Evolutionary conservation across 2,329 filamentous ascomycete genomes (phyloP), one percentile per base, ranked within the genome.

Genomic region (Microsporum canis): DNA sequence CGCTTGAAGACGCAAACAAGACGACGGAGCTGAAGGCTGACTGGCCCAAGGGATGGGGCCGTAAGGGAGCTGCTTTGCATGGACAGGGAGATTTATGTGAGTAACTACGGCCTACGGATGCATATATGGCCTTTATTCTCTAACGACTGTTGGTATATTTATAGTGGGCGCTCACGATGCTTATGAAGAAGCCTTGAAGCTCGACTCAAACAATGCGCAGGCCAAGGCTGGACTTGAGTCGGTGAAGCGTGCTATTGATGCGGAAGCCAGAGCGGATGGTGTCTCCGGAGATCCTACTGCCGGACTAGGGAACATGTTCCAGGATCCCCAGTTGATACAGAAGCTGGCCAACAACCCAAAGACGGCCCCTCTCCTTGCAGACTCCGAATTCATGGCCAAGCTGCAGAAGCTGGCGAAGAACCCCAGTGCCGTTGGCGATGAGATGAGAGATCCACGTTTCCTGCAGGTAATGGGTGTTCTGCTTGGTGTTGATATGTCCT

Each of bases 321-420:
- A 84, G 73, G 95, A 99, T 73, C 94, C 94, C 17, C 84, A 91
- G 70, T 79, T 99, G 67, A 81, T 95, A 65, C 83, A 89, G 73
- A 99, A 99, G 80, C 86, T 99, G 62, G 91, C 91, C 65, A 83
- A 78, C 68, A 97, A 97, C 79, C 94, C 95, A 65, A 97, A 97
- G 84, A 99, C 95, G 8, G 86, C 87, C 66, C 74, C 80, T 10
- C 84, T 88, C 69, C 85, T 99, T 36, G 87, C 84, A 62, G 94
- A 99, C 71, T 82, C 87, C 7, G 79, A 84, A 33, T 99, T 99
- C 78, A 95, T 99, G 87, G 78, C 81, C 66, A 97, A 96, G 78
- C 81, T 99, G 62, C 86, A 94, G 74, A 81, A 84, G 58, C 79
- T 97, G 65, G 85, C 88, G 77, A 79, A 85, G 67, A 94, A 96